phyloP scores from a whole-genome alignment of 1,139 yeast genomes.

The Chernovozyma aurita region DNA sequence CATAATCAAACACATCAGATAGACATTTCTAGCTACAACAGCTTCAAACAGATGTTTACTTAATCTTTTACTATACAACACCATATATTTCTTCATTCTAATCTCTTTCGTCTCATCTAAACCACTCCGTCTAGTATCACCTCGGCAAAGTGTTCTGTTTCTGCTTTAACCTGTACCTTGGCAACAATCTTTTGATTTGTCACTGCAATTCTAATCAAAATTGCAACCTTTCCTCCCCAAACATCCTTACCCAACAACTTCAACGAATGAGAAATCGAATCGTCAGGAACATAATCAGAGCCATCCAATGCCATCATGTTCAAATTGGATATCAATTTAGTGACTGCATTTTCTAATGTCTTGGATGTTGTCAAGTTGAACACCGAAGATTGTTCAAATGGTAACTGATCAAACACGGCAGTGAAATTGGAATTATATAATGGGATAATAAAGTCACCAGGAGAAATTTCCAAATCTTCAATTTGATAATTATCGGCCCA shows the following conservation, averaged over 20 bases:
- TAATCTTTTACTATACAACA: too few relatives aligned
- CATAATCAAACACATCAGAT: too few relatives aligned
- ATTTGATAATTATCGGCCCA: constrained; percentile 92
- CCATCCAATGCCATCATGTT: constrained; percentile 82
- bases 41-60: too few relatives aligned
- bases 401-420: constrained; percentile 68
- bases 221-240: constrained; percentile 68
- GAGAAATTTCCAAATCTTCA: constrained; percentile 69
- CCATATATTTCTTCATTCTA: too few relatives aligned
- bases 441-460: constrained; percentile 83
- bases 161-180: constrained; percentile 70
- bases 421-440: constrained; percentile 77
- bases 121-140: constrained; percentile 41
- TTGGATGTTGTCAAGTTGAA: constrained; percentile 30
- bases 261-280: constrained; percentile 63
- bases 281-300: constrained; percentile 60
- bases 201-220: constrained; percentile 65
- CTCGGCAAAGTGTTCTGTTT: constrained; percentile 44
- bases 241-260: constrained; percentile 82
- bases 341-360: constrained; percentile 34
- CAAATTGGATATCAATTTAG: constrained; percentile 53
- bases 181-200: constrained; percentile 70
- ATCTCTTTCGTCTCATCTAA: too few relatives aligned
- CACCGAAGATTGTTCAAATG: constrained; percentile 29
- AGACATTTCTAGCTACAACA: too few relatives aligned